Base-by-base conservation (phyloP, 768 basidiomycete genomes). In the Mycena alexandri region DNA sequence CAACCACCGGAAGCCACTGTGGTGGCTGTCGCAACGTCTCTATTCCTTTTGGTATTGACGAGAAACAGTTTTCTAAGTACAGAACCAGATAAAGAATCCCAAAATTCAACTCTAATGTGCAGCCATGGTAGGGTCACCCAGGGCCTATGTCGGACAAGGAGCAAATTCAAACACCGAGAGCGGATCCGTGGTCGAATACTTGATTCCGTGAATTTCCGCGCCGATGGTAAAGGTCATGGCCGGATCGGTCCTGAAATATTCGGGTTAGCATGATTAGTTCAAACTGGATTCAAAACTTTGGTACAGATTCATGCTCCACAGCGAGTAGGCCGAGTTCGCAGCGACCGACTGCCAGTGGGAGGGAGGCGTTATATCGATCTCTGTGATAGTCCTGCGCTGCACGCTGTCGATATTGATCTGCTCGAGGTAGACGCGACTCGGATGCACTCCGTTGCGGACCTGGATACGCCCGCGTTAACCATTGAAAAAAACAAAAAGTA, bases 181-280 rank as follows among this genome's bases (percentile, higher is more conserved):
- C 38, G 21, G 5, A 17, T 50, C 61, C 22, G 61, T 57, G 42
- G 55, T 61, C 50, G 61, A 61, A 22, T 61, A 61, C 41, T 61
- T 61, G 50, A 53, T 22, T 41, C 61, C 61, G 38, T 53, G 50
- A 53, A 61, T 61, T 19, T 61, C 61, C 38, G 61, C 61, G 24
- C 61, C 61, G 25, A 61, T 61, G 25, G 50, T 61, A 42, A 52
- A 61, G 22, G 11, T 22, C 61, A 53, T 61, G 38, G 25, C 42
- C 51, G 41, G 61, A 44, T 61, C 50, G 17, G 61, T 61, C 52
- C 52, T 53, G 52, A 53, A 53, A 53, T 53, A 33, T 33, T 53
- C 29, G 33, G 52, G n/a, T 56, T 38, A 56, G 55, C 24, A 56
- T 56, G 42, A 43, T 43, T 16, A 56, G 55, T 56, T 56, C 55